phyloP scores from a whole-genome alignment of 192 early-diverging fungal genomes.

The Paraglomus occultum region DNA sequence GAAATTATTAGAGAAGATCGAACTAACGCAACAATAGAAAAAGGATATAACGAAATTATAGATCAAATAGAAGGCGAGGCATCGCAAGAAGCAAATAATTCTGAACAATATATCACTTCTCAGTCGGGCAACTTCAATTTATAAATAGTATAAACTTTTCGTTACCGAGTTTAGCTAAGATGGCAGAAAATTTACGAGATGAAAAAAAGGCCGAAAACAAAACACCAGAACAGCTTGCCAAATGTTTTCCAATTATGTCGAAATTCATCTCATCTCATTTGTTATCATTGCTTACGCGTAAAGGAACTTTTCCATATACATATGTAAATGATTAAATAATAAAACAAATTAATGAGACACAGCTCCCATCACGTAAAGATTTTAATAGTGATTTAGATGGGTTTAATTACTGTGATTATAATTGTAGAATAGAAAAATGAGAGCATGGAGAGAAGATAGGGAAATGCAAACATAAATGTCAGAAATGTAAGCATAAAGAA shows the following conservation, averaged over 20 bases:
- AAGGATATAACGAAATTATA: background rate
- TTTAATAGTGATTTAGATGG: background rate
- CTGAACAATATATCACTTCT: background rate
- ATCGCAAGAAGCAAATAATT: background rate
- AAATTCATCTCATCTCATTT: background rate
- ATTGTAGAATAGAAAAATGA: too few species aligned
- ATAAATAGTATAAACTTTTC: background rate
- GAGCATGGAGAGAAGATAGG: too few species aligned
- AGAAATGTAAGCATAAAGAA: too few species aligned
- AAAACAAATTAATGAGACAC: background rate
- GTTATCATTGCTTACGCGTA: background rate
- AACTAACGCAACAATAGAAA: background rate
- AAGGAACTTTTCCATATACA: background rate
- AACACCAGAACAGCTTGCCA: conserved; percentile 9
- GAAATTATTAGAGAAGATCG: background rate
- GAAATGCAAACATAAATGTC: too few species aligned
- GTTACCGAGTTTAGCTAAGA: background rate
- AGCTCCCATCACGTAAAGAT: background rate
- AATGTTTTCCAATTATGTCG: conserved; percentile 12
- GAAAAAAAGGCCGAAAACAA: conserved; percentile 10
- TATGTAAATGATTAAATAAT: background rate
- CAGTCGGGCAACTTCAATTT: conserved; percentile 12
- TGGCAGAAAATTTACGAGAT: conserved; percentile 1
- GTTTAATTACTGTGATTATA: conserved; percentile 2
- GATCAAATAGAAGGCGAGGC: background rate